Evolutionary conservation across 257 asterid genomes (phyloP), one percentile per base, ranked within the genome.

Genomic region (Solanum lycopersicoides): DNA sequence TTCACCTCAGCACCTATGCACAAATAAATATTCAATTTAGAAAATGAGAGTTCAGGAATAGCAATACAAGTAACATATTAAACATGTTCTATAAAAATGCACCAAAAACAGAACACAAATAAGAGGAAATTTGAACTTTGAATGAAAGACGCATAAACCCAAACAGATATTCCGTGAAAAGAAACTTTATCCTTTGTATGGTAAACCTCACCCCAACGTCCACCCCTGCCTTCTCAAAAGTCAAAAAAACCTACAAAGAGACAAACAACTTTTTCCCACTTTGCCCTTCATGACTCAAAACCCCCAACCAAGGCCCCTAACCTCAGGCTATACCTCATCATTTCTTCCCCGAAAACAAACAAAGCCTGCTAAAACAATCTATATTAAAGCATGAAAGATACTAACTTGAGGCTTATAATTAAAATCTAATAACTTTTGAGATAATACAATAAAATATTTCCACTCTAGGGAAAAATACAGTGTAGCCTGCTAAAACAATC

Each of bases 1-100:
- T 87, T 79, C 47, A 87, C 86, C 86, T 87, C 89, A 30, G 56
- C 89, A 87, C 86, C 89, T 87, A 11, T 8, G 85, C 84, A 79
- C 42, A 16, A 14, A 39, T 80, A 30, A 13, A 80, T 9, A 47
- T 16, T 45, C 56, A 45, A 79, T 25, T 79, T 9, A 79, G 84
- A 28, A 28, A 7, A 45, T 80, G 41, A 30, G 21, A 28, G 44
- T 80, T 47, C 28, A 15, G 41, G 66, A 45, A 28, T 79, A 45
- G 25, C 41, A 80, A 23, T 41, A 39, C 2, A 12, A 23, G 5
- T 47, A 28, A 28, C 6, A 41, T 23, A 28, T 30, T 30, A 18
- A 47, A 30, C 18, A 80, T 16, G 84, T 30, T 30, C 44, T 28
- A 2, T 9, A 30, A 30, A 80, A 44, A 25, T 15, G 4, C 5